A percentile compares a stretch with the other conserved stretches of the same genome.
These are phyloP conservation scores for Boletus barrowsii DNA, from an alignment of 768 basidiomycete genomes.

Conservation along the genomic window DNA sequence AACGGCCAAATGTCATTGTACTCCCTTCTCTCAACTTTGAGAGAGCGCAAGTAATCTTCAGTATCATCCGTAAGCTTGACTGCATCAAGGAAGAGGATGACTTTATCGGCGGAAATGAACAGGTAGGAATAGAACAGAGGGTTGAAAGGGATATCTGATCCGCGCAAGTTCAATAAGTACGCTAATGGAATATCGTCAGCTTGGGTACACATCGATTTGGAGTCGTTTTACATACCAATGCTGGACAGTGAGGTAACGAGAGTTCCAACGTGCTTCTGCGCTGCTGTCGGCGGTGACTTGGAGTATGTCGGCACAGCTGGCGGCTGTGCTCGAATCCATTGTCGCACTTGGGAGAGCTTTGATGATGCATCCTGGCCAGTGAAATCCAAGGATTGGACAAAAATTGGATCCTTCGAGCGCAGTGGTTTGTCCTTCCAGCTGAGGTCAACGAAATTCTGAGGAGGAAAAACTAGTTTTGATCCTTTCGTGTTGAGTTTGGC, in stretches of 20 bases:
- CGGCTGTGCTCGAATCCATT: constrained; percentile 64
- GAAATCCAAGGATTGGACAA: constrained; percentile 68
- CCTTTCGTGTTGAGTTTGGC: constrained; percentile 48
- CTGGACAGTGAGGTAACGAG: constrained; percentile 66
- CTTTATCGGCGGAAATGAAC: constrained; percentile 59
- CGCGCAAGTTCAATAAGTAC: constrained; percentile 85
- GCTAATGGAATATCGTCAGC: constrained; percentile 42
- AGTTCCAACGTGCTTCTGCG: constrained; percentile 65
- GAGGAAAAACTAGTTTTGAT: constrained; percentile 74
- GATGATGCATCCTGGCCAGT: constrained; percentile 60
- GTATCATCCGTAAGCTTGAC: constrained; percentile 62
- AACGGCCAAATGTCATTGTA: constrained; percentile 83
- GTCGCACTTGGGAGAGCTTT: constrained; percentile 69
- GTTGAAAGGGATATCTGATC: constrained; percentile 86
- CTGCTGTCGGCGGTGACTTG: constrained; percentile 54
- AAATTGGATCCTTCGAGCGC: constrained; percentile 63
- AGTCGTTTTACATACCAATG: constrained; percentile 49
- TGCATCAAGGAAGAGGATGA: constrained; percentile 74
- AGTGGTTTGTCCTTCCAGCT: constrained; percentile 76
- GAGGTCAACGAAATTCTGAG: constrained; percentile 80
- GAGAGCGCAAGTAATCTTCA: constrained; percentile 51
- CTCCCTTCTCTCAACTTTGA: constrained; percentile 56
- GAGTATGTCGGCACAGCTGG: constrained; percentile 61
- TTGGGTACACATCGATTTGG: not conserved
- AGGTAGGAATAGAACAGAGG: constrained; percentile 90